phyloP scores from a whole-genome alignment of 108 stramenopile species.

The Cyclotella choctawhatcheeana region DNA sequence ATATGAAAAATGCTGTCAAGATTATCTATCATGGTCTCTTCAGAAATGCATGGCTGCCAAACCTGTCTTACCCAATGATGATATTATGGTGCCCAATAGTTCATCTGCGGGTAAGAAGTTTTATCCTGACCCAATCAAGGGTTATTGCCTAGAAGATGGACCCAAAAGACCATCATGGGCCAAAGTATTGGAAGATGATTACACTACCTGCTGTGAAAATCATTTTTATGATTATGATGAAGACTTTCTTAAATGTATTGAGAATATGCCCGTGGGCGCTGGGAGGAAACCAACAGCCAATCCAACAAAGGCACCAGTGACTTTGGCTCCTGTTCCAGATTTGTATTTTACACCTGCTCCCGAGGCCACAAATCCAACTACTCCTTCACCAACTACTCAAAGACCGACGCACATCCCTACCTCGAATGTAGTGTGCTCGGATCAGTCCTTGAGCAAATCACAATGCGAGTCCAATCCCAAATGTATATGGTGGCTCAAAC shows the following conservation, averaged over 20 bases:
- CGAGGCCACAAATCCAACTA: not conserved
- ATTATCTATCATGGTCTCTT: conserved; percentile 6
- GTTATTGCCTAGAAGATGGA: conserved; percentile 20
- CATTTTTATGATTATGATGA: not conserved
- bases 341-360: conserved; percentile 5
- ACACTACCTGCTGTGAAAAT: conserved; percentile 6
- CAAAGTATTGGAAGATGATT: not conserved
- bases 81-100: not conserved
- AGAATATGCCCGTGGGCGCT: not conserved
- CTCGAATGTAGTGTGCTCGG: not conserved
- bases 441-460: conserved; percentile 1
- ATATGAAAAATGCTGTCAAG: conserved; percentile 1
- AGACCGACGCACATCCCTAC: not conserved
- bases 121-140: conserved; percentile 8
- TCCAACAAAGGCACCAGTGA: not conserved
- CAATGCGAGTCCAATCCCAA: conserved; percentile 11
- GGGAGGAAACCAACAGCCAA: not conserved
- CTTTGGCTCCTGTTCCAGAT: not conserved
- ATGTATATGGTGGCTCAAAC: conserved; percentile 6
- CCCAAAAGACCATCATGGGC: conserved; percentile 11
- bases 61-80: not conserved
- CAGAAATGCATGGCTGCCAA: conserved; percentile 11
- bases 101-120: not conserved
- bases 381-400: not conserved
- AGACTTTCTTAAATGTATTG: not conserved